Conservation (phyloP, 805 yeast species). For the Tetrapisispora phaffii region DNA sequence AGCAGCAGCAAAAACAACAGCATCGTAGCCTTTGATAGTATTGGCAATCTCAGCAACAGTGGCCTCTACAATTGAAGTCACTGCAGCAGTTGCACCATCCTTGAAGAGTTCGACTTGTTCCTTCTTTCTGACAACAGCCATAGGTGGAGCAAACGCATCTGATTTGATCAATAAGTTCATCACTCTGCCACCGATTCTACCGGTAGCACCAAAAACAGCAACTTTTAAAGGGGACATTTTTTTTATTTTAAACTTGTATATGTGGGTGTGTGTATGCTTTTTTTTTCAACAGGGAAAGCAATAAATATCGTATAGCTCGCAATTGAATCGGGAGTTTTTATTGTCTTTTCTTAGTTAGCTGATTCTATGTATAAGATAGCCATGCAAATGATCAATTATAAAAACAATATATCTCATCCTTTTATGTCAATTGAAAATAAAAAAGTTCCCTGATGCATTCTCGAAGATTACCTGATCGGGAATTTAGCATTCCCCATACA, state of each 20-base stretch:
- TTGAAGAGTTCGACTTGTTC: conserved; percentile 37
- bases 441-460: too few species aligned
- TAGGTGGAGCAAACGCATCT: conserved; percentile 25
- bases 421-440: too few species aligned
- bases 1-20: conserved; percentile 46
- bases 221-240: conserved; percentile 21
- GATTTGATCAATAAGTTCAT: conserved; percentile 28
- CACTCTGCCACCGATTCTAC: conserved; percentile 45
- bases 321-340: too few species aligned
- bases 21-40: conserved; percentile 39
- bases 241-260: neutral
- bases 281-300: neutral
- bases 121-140: conserved; percentile 37
- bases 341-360: too few species aligned
- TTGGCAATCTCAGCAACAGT: conserved; percentile 29
- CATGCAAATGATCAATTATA: too few species aligned
- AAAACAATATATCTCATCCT: too few species aligned
- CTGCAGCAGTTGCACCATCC: conserved; percentile 10
- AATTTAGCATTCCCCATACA: too few species aligned
- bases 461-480: too few species aligned
- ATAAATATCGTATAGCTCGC: too few species aligned
- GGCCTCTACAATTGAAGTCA: conserved; percentile 32
- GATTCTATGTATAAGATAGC: too few species aligned
- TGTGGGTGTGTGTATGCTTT: neutral
- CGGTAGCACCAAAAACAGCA: conserved; percentile 52